Base-by-base conservation (phyloP, 805 yeast genomes). In the Ogataea allantospora region DNA sequence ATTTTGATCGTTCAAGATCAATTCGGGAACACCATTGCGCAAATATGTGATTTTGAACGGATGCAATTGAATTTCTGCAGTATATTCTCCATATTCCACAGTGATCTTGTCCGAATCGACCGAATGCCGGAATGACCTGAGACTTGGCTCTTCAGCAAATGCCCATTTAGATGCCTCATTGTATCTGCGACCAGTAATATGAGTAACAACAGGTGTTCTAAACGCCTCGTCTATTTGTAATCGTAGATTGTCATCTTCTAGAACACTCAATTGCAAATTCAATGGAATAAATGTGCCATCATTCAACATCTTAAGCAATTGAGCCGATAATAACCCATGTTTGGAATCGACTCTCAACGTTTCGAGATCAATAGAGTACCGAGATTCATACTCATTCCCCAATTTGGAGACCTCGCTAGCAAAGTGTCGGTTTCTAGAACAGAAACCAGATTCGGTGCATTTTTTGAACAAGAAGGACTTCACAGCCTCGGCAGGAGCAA, bases 371-470 rank as follows among this genome's bases (percentile, higher is more conserved):
- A 74, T 46, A 2, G 67, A 55, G 47, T 75, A 74, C 20, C 69
- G 65, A 1, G 68, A 56, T 14, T 58, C 58, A 28, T 59, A 63
- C 1, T 54, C 34, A 0, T 32, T 40, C 1, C 47, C 53, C 8
- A 34, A 40, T 6, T 47, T 48, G 5, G 46, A 39, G 5, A 75
- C 66, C 30, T 67, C 56, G 2, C 54, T 43, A 1, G 87, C 85
- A 55, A 74, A 87, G 40, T 76, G 78, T 38, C 91, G 67, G 53
- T 89, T 86, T 59, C 98, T 72, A 33, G 71, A 62, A 56, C 98
- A 89, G 56, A 89, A 88, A 6, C 96, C 95, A 12, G 88, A 75
- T 52, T 83, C 81, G 5, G 69, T 77, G 60, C 98, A 89, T 10
- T 70, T 76, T 55, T 87, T 85, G 68, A 88, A 83, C 38, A 87